phyloP scores from a whole-genome alignment of 176 grass and related monocot genomes.

The Rhipidocladum racemiflorum region DNA sequence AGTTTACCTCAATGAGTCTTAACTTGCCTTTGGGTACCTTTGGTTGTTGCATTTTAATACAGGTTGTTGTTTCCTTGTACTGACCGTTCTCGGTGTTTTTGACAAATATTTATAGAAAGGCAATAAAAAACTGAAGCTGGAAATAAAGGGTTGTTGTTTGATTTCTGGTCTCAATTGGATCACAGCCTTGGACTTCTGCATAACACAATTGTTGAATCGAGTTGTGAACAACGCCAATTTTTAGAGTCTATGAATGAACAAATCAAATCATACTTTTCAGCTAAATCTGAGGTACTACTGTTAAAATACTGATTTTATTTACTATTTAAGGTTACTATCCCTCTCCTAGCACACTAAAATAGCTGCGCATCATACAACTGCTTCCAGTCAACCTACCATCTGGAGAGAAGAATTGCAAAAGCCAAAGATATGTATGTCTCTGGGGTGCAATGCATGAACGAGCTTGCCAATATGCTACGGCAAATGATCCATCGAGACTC shows the following conservation, averaged over 20 bases:
- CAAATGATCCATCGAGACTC: constrained; percentile 39
- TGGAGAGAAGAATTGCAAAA: constrained; percentile 60
- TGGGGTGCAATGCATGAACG: constrained; percentile 54
- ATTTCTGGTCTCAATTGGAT: constrained; percentile 60
- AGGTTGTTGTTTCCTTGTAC: constrained; percentile 29
- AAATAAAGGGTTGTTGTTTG: constrained; percentile 58
- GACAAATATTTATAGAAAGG: constrained; percentile 48
- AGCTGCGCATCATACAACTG: constrained; percentile 10
- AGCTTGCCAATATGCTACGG: constrained; percentile 43
- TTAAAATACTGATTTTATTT: constrained; percentile 5
- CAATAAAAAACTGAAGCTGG: constrained; percentile 54
- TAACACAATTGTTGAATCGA: constrained; percentile 53
- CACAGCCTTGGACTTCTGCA: constrained; percentile 49
- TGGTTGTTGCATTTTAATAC: not conserved
- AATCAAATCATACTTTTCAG: constrained; percentile 54
- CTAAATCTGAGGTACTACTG: constrained; percentile 60
- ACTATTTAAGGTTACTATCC: constrained; percentile 1
- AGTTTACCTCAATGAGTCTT: no score
- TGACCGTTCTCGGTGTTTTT: constrained; percentile 15
- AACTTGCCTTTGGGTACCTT: no score
- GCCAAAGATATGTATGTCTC: constrained; percentile 53
- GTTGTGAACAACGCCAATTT: constrained; percentile 53
- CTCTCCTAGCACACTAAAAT: constrained; percentile 21
- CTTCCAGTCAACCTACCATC: constrained; percentile 49
- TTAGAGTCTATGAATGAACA: constrained; percentile 64